Conservation (phyloP, 805 yeast genomes). For the Grigorovia humatica region DNA sequence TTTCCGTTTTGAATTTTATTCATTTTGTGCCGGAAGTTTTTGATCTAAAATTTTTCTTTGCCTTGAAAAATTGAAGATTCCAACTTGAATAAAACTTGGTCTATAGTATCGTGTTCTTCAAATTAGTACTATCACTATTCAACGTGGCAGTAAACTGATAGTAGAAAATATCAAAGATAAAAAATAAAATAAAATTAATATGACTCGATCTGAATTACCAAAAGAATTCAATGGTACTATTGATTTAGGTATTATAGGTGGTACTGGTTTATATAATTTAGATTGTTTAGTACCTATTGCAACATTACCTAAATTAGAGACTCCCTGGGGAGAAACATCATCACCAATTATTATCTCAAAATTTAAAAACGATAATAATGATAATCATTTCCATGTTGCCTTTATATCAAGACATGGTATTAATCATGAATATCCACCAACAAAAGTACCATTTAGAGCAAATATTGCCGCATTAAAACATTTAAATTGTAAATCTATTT, state of each 20-base stretch:
- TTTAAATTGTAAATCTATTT: slow-evolving; percentile 74
- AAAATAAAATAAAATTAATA: neutral
- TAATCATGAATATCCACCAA: slow-evolving; percentile 80
- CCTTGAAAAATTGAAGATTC: neutral
- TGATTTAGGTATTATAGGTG: slow-evolving; percentile 85
- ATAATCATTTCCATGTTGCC: slow-evolving; percentile 59
- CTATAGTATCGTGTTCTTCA: neutral
- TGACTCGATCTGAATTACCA: slow-evolving; percentile 21
- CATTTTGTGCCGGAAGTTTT: neutral
- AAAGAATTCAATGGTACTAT: slow-evolving; percentile 31
- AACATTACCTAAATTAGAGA: slow-evolving; percentile 55
- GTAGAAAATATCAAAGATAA: neutral
- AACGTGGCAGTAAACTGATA: neutral
- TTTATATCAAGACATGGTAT: slow-evolving; percentile 91
- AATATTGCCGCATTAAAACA: slow-evolving; percentile 91
- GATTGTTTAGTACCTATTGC: slow-evolving; percentile 81
- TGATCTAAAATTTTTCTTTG: neutral
- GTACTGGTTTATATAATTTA: slow-evolving; percentile 91
- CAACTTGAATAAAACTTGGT: neutral
- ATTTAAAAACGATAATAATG: slow-evolving; percentile 42
- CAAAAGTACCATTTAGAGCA: slow-evolving; percentile 87
- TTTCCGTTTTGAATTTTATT: neutral
- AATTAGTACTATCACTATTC: neutral
- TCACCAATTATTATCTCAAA: slow-evolving; percentile 87
- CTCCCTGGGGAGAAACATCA: slow-evolving; percentile 98